Conservation (phyloP, 108 stramenopile species). For the Conticribra guillardii region DNA sequence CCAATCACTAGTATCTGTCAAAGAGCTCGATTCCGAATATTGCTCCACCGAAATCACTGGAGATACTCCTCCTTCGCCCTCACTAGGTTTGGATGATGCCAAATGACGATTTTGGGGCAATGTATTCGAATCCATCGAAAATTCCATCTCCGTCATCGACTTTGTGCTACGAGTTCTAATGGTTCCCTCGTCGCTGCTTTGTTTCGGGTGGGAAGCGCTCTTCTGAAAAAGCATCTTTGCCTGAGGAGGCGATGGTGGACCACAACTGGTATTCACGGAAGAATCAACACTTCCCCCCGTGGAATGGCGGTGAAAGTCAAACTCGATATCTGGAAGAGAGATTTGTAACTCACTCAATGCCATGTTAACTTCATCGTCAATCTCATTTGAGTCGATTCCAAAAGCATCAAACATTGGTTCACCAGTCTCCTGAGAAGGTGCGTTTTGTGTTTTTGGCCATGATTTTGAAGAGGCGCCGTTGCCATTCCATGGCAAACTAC, state of each 20-base stretch:
- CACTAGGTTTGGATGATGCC: not conserved
- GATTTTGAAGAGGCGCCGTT: not conserved
- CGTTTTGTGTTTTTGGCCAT: not conserved
- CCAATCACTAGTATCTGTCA: conserved; percentile 39
- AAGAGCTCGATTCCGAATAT: conserved; percentile 48
- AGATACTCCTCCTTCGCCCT: not conserved
- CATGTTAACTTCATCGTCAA: conserved; percentile 72
- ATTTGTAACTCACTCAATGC: conserved; percentile 73
- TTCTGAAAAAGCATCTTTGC: not conserved
- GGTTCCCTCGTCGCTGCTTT: not conserved
- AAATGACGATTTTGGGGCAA: not conserved
- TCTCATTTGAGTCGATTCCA: conserved; percentile 60
- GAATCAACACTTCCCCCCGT: conserved; percentile 6
- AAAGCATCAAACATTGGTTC: conserved; percentile 63
- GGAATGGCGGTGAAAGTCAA: conserved; percentile 4
- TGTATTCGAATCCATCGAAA: conserved; percentile 3
- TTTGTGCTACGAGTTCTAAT: conserved; percentile 16
- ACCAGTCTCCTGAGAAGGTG: not conserved
- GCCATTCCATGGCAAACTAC: not conserved
- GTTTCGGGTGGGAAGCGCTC: not conserved
- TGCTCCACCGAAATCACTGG: conserved; percentile 40
- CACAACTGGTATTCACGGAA: not conserved
- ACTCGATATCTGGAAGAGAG: conserved; percentile 40
- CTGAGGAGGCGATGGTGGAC: not conserved
- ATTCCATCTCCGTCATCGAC: conserved; percentile 32